These are phyloP conservation scores for Auriscalpium orientale DNA, from an alignment of 768 basidiomycete species.

Conservation along the genomic window DNA sequence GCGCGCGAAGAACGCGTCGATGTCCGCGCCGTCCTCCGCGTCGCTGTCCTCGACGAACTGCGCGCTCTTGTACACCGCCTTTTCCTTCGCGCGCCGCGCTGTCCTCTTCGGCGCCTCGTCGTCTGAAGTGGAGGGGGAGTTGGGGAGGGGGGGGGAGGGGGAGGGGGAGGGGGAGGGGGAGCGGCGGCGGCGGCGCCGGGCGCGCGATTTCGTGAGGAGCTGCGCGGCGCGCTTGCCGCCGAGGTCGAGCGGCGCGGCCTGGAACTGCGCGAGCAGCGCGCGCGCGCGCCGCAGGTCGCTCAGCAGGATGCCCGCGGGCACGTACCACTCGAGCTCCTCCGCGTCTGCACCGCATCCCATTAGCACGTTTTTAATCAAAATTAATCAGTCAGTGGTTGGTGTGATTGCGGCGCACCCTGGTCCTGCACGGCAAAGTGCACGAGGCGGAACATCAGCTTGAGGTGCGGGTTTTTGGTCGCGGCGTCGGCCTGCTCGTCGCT, in stretches of 20 bases:
- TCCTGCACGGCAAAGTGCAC: slow-evolving; percentile 60
- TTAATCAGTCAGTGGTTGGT: slow-evolving; percentile 1
- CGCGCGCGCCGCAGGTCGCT: slow-evolving; percentile 60
- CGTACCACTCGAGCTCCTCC: slow-evolving; percentile 77
- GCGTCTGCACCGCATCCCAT: slow-evolving; percentile 33
- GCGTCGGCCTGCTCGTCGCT: slow-evolving; percentile 70
- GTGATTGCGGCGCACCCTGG: slow-evolving; percentile 43
- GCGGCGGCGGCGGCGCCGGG: slow-evolving; percentile 42
- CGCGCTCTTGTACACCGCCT: slow-evolving; percentile 76
- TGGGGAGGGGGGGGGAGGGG: too few species aligned
- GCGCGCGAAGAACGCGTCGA: slow-evolving; percentile 73
- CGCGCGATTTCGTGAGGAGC: slow-evolving; percentile 58
- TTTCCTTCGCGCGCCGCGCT: slow-evolving; percentile 46
- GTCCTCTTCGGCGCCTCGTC: slow-evolving; percentile 29
- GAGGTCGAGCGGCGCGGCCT: slow-evolving; percentile 73
- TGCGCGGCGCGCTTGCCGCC: slow-evolving; percentile 69
- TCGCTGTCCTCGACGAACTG: slow-evolving; percentile 93
- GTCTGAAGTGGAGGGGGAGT: too few species aligned
- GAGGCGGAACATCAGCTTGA: slow-evolving; percentile 83
- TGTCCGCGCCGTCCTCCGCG: slow-evolving; percentile 62
- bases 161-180: too few species aligned
- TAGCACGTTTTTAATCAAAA: not conserved
- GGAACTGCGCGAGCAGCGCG: slow-evolving; percentile 76
- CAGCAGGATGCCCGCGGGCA: slow-evolving; percentile 66
- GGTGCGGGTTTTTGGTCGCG: slow-evolving; percentile 65